These are phyloP conservation scores for Elaeis oleifera DNA, from an alignment of 202 grass and related monocot genomes.

Conservation along the genomic window DNA sequence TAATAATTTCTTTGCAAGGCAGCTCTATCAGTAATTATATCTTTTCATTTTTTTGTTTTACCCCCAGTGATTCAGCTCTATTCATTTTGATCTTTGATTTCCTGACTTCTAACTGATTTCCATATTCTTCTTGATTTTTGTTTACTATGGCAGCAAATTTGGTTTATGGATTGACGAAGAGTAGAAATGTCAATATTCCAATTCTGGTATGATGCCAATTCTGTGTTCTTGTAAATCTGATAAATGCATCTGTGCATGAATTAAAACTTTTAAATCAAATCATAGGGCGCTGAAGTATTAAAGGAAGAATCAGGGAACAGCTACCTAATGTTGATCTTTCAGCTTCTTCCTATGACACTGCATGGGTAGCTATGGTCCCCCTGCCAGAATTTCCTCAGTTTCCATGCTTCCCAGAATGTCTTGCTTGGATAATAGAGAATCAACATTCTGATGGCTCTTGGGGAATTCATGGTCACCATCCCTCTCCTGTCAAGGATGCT, in stretches of 20 bases:
- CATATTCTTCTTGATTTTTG: no score
- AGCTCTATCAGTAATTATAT: no score
- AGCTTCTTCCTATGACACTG: conserved; percentile 58
- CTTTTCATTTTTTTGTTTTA: no score
- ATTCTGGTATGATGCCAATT: no score
- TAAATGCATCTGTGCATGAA: background rate
- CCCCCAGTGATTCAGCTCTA: no score
- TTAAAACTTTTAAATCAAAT: background rate
- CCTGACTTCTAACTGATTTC: no score
- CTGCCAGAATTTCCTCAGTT: conserved; percentile 24
- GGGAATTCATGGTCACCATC: conserved; percentile 22
- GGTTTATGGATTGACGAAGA: no score
- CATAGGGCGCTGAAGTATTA: conserved; percentile 22
- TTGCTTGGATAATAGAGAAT: conserved; percentile 67
- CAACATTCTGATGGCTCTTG: conserved; percentile 67
- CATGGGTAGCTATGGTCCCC: conserved; percentile 90
- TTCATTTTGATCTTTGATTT: no score
- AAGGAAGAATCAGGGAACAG: conserved; percentile 47
- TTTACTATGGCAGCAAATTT: no score
- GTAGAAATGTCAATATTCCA: no score
- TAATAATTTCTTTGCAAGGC: no score
- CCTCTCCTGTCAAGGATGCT: conserved; percentile 32
- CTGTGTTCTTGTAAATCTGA: no score
- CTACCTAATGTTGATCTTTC: conserved; percentile 23
- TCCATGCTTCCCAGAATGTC: conserved; percentile 56